Conservation (phyloP, 345 rosid genomes). For the Pistacia atlantica region DNA sequence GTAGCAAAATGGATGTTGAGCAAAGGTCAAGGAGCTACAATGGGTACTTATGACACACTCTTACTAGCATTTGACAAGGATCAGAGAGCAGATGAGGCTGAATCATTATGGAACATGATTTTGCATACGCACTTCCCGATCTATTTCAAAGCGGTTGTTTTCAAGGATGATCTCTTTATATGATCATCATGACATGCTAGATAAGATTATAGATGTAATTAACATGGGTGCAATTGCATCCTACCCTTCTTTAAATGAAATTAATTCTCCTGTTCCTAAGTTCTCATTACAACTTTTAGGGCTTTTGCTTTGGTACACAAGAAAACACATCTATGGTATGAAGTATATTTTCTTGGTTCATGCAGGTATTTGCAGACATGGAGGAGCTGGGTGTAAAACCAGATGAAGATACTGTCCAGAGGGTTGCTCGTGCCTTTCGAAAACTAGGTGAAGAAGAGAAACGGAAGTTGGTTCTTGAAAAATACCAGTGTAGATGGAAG, state of each 20-base stretch:
- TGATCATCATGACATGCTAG: slow-evolving; percentile 71
- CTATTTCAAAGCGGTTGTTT: slow-evolving; percentile 79
- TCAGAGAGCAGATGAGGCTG: slow-evolving; percentile 70
- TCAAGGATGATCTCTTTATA: slow-evolving; percentile 85
- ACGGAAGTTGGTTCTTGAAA: slow-evolving; percentile 53
- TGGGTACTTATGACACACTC: slow-evolving; percentile 82
- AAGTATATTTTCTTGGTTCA: not conserved
- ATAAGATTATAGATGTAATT: slow-evolving; percentile 71
- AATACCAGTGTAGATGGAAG: slow-evolving; percentile 66
- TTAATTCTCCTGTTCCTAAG: not conserved
- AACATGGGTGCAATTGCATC: not conserved
- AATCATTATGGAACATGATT: slow-evolving; percentile 86
- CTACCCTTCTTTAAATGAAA: not conserved
- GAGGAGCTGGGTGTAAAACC: slow-evolving; percentile 84
- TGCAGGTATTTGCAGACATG: slow-evolving; percentile 89
- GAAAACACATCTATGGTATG: not conserved
- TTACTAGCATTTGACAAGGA: slow-evolving; percentile 88
- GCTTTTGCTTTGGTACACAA: not conserved
- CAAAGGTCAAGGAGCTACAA: slow-evolving; percentile 91
- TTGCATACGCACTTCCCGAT: slow-evolving; percentile 64
- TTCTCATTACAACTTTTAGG: not conserved
- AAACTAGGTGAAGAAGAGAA: slow-evolving; percentile 66
- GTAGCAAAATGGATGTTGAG: slow-evolving; percentile 96
- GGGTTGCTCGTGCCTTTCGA: slow-evolving; percentile 64
- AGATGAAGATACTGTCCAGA: slow-evolving; percentile 71